These are phyloP conservation scores for Papilionanthe hybrid DNA, from an alignment of 116 monocot genomes.

Conservation along the genomic window DNA sequence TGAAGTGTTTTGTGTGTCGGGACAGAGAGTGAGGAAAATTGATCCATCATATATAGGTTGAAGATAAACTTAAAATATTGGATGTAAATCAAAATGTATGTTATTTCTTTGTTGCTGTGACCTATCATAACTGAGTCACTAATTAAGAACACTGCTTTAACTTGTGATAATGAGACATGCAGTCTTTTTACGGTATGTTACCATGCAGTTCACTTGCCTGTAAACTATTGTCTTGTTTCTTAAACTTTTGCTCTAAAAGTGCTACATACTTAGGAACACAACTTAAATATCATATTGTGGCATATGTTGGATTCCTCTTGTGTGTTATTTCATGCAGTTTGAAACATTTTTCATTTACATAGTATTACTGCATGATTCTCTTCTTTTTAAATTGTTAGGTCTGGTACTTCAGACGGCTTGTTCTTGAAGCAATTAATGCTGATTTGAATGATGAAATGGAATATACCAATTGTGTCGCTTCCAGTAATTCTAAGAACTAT, in stretches of 20 bases:
- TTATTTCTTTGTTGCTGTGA: neutral
- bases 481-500: constrained; percentile 82
- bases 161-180: neutral
- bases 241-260: neutral
- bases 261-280: neutral
- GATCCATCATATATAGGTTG: neutral
- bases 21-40: neutral
- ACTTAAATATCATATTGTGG: neutral
- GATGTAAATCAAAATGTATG: neutral
- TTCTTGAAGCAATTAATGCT: constrained; percentile 61
- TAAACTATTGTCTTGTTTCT: neutral
- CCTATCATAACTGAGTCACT: neutral
- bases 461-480: constrained; percentile 51
- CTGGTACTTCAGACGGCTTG: constrained; percentile 96
- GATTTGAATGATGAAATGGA: constrained; percentile 60
- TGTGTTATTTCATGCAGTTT: neutral
- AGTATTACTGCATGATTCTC: neutral
- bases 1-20: too few relatives aligned
- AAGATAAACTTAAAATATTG: neutral
- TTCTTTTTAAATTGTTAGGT: constrained; percentile 39
- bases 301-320: neutral
- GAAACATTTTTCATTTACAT: neutral
- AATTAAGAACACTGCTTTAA: neutral
- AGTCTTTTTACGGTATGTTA: neutral
- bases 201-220: neutral